A percentile compares a stretch with the other conserved stretches of the same genome.
phyloP scores from a whole-genome alignment of 108 stramenopile species.

The Cyclotella sp. region DNA sequence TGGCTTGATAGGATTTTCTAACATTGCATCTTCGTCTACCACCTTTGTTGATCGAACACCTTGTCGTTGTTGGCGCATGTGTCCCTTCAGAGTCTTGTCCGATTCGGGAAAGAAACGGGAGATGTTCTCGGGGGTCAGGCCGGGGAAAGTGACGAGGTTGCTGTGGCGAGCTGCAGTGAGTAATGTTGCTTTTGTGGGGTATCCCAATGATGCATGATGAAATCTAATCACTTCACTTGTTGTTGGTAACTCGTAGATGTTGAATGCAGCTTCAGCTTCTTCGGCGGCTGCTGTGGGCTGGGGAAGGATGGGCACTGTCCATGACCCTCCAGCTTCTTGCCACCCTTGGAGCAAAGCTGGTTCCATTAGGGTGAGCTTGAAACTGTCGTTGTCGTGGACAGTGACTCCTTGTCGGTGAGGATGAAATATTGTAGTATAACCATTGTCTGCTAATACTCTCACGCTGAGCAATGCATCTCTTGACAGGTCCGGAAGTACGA shows the following conservation, averaged over 20 bases:
- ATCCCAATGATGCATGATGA: constrained; percentile 8
- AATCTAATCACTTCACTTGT: too few species aligned
- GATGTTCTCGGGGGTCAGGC: too few species aligned
- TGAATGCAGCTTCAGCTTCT: constrained; percentile 7
- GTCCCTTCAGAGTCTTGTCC: too few species aligned
- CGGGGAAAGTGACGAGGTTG: too few species aligned
- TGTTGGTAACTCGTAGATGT: constrained; percentile 6
- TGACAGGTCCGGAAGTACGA: constrained; percentile 1
- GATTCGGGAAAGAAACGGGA: too few species aligned
- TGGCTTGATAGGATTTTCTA: not conserved
- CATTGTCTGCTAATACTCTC: not conserved
- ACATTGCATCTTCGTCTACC: too few species aligned
- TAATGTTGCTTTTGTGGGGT: constrained; percentile 9
- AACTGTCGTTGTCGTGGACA: too few species aligned
- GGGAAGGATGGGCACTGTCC: not conserved
- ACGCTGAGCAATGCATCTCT: constrained; percentile 1
- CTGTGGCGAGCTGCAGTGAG: constrained; percentile 12
- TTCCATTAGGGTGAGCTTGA: constrained; percentile 1
- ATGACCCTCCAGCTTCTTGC: too few species aligned
- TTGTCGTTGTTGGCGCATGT: not conserved
- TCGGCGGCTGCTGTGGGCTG: not conserved
- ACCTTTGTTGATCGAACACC: too few species aligned
- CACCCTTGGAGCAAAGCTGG: too few species aligned
- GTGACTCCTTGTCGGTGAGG: too few species aligned
- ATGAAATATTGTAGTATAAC: too few species aligned